Percentiles rank a stretch among this genome's conserved stretches.
These are phyloP conservation scores for Colletotrichum falcatum DNA, from an alignment of 2,329 filamentous ascomycete species.

Conservation along the genomic window DNA sequence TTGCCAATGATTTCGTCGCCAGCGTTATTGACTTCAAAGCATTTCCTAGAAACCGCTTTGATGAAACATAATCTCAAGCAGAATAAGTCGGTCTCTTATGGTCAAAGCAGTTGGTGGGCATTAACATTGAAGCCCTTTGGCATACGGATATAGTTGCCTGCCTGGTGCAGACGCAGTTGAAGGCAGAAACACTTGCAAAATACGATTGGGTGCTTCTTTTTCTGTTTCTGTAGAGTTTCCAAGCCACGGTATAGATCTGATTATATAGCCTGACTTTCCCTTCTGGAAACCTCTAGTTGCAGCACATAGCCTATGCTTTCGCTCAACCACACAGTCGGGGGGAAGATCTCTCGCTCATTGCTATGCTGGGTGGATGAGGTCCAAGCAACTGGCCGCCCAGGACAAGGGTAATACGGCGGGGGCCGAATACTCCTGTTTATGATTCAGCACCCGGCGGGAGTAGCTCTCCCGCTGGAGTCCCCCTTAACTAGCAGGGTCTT, in stretches of 20 bases:
- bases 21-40: not conserved
- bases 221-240: too few relatives aligned
- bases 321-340: too few relatives aligned
- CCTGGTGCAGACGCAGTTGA: too few relatives aligned
- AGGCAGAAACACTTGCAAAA: not conserved
- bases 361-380: not conserved
- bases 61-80: not conserved
- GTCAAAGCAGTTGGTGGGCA: not conserved
- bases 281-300: not conserved
- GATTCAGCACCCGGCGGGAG: not conserved
- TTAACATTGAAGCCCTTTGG: not conserved
- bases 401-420: not conserved
- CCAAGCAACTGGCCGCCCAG: not conserved
- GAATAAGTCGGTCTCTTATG: not conserved
- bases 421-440: not conserved
- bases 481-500: not conserved
- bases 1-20: not conserved
- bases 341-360: not conserved
- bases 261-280: not conserved
- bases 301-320: too few relatives aligned
- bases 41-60: not conserved
- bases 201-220: not conserved
- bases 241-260: not conserved
- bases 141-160: too few relatives aligned
- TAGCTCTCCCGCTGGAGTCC: not conserved